Conservation (phyloP, 202 grass and related monocot genomes). For the Setaria italica region DNA sequence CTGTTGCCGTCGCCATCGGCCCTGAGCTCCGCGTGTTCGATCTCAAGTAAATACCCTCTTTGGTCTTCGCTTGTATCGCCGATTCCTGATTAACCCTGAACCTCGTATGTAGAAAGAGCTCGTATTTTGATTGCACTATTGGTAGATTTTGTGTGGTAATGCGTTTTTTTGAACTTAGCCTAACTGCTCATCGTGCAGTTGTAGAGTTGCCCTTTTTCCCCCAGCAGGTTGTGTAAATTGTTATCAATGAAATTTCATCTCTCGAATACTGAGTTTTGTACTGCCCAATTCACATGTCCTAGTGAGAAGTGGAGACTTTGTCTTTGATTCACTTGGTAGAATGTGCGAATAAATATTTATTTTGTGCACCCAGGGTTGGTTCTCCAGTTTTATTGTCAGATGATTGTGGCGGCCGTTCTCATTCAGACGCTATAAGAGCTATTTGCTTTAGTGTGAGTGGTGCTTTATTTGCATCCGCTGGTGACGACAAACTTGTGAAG, state of each 20-base stretch:
- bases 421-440: slow-evolving; percentile 77
- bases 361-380: slow-evolving; percentile 49
- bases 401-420: slow-evolving; percentile 52
- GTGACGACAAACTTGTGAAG: slow-evolving; percentile 93
- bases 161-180: neutral
- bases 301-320: neutral
- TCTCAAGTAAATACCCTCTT: slow-evolving; percentile 56
- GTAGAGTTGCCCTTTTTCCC: neutral
- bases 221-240: neutral
- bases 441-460: slow-evolving; percentile 64
- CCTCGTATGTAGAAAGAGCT: neutral
- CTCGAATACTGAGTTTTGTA: neutral
- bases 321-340: neutral
- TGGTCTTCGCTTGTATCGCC: neutral
- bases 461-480: slow-evolving; percentile 67
- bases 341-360: slow-evolving; percentile 12
- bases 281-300: neutral
- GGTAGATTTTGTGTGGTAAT: neutral
- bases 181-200: slow-evolving; percentile 11
- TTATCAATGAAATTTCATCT: neutral
- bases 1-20: slow-evolving; percentile 74
- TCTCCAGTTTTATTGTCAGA: slow-evolving; percentile 57
- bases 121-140: too few species aligned
- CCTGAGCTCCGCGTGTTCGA: slow-evolving; percentile 87
- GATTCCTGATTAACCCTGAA: neutral